Percentiles rank a stretch among this genome's conserved stretches.
Evolutionary conservation across 345 rosid species (phyloP).

Genomic region (Balakata baccata): DNA sequence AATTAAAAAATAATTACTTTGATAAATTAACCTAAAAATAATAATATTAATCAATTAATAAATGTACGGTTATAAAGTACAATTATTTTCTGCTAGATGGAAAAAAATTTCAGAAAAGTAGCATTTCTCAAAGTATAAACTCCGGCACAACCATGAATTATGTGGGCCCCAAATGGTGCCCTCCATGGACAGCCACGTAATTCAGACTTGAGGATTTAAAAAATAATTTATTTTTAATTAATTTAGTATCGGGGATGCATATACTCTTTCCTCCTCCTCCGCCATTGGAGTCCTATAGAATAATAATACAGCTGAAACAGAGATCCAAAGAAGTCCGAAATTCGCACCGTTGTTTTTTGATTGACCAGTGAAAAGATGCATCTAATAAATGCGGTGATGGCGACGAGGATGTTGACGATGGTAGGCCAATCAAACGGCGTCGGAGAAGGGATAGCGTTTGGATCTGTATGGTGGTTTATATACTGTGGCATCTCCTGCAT

Average conservation of each 20-base stretch:
- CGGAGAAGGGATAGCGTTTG: constrained; percentile 49
- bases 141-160: too few species aligned
- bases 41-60: too few species aligned
- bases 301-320: not conserved
- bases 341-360: not conserved
- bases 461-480: constrained; percentile 52
- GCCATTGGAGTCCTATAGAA: not conserved
- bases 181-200: constrained; percentile 10
- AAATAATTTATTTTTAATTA: too few species aligned
- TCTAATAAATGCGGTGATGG: constrained; percentile 54
- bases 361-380: constrained; percentile 41
- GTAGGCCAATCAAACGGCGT: constrained; percentile 31
- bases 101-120: too few species aligned
- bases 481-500: constrained; percentile 74
- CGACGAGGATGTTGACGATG: constrained; percentile 52
- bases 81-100: too few species aligned
- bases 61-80: too few species aligned
- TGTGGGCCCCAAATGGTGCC: too few species aligned
- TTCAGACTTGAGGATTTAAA: not conserved
- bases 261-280: not conserved
- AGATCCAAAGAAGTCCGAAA: not conserved
- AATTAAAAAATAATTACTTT: too few species aligned
- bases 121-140: too few species aligned
- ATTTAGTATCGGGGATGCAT: not conserved
- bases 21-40: too few species aligned